Evolutionary conservation across 2,329 filamentous ascomycete species (phyloP).

Genomic region (Alternaria triticina): DNA sequence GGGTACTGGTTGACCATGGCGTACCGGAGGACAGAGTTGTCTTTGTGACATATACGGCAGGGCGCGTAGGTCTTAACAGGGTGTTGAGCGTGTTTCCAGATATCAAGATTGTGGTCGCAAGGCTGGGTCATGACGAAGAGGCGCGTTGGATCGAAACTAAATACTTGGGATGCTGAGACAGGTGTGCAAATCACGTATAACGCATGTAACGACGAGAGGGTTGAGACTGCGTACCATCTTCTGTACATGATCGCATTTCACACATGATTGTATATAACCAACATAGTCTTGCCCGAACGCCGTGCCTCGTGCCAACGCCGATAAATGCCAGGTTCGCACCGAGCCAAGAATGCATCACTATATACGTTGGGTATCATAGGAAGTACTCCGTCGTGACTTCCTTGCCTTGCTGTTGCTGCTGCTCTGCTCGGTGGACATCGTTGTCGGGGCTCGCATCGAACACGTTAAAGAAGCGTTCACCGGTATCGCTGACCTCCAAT

Average conservation of each 20-base stretch:
- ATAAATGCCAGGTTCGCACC: constrained; percentile 15
- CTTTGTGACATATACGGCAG: constrained; percentile 90
- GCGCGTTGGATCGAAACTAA: constrained; percentile 87
- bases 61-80: constrained; percentile 81
- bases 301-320: constrained; percentile 17
- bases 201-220: background rate
- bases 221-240: background rate
- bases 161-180: constrained; percentile 82
- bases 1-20: constrained; percentile 93
- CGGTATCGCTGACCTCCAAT: constrained; percentile 90
- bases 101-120: constrained; percentile 84
- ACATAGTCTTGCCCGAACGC: constrained; percentile 10
- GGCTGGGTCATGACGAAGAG: constrained; percentile 80
- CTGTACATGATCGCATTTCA: constrained; percentile 2
- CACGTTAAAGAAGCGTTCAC: constrained; percentile 95
- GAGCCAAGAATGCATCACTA: constrained; percentile 15
- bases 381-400: constrained; percentile 72
- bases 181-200: background rate
- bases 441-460: constrained; percentile 98
- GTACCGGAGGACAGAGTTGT: constrained; percentile 85
- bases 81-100: constrained; percentile 88
- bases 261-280: constrained; percentile 14
- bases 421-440: constrained; percentile 81
- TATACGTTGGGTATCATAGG: constrained; percentile 58
- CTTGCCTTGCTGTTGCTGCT: constrained; percentile 78